Base-by-base conservation (phyloP, 1,284 basidiomycete species). In the Farysia itapuensis region DNA sequence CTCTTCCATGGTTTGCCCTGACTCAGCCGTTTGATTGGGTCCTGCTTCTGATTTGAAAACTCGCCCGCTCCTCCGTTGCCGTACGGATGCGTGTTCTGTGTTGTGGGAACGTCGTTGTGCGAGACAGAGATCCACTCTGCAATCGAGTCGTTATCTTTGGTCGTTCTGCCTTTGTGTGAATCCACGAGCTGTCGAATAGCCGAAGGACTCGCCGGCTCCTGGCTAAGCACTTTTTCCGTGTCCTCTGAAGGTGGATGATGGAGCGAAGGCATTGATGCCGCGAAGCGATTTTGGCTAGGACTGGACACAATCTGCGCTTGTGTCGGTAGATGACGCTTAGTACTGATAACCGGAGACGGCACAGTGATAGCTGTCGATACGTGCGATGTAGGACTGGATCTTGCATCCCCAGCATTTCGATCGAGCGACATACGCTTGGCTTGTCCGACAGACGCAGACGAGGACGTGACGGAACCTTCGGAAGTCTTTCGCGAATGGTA, bases 101-200 rank as follows among this genome's bases (percentile, higher is more conserved):
- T 34, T 29, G 40, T 18, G 2, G 51, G 58, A n/a, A 61, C 26
- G 22, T 61, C 58, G 18, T 47, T 47, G 39, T 43, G 44, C 4
- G 58, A 61, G 6, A 61, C 51, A 3, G 51, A 51, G 30, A 61
- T 61, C 51, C 58, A 61, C 21, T 61, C 51, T 4, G 43, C 51
- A 14, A 56, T 61, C 24, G 58, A 51, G n/a, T 56, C 58, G 19
- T 50, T 43, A 35, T 61, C 58, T 16, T 48, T 35, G 5, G 40
- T 32, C 40, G 39, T 44, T 8, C 51, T 22, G 15, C 58, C 58
- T 22, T 56, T 56, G 3, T 61, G 51, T 15, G 43, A 47, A 35
- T 61, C 41, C 13, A 61, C 47, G 3, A 54, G 47, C 11, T 50
- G 29, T 8, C 38, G 39, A 13, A 61, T 48, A 1, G 51, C 43